Base-by-base conservation (phyloP, 2,329 filamentous ascomycete species). In the Epichloe baconii region DNA sequence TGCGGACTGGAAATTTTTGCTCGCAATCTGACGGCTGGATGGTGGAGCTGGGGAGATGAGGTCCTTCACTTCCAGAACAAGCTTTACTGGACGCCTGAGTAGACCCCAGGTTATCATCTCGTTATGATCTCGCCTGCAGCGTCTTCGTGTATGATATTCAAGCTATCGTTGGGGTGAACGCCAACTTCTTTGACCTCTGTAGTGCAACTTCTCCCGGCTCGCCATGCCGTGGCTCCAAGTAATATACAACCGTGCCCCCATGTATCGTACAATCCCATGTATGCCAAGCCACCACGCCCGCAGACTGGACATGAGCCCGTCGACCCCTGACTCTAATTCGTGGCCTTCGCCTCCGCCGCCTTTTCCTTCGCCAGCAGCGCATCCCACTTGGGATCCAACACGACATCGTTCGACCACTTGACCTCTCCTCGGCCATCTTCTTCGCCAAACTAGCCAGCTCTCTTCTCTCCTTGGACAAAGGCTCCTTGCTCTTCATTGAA, bases 41-140 rank as follows among this genome's bases (percentile, higher is more conserved):
- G 87, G 86, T 86, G 82, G 76, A 77, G 78, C 31, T 90, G 85
- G 85, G 87, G 87, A 3, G 76, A 89, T 57, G 82, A 91, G 59
- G 82, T 79, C 8, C 64, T 88, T 52, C 78, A 78, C 54, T 89
- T 85, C 58, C 87, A 90, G 60, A 72, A 75, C 53, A 64, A 72
- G 6, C 68, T 74, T 38, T 66, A 74, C 58, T 83, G 79, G 79
- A 50, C 49, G 23, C 8, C 31, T 38, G 5, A 19, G 21, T 12
- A 36, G n/a, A 17, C 21, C 37, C 21, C 14, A 8, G 31, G 19
- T 10, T 8, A n/a, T 17, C 4, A 40, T 10, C 10, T 10, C 8
- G 26, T 3, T 7, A 26, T 7, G 2, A 41, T 11, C 11, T 4
- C 3, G 26, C 8, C 26, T 8, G 26, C 26, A 31, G 26, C 26